Conservation (phyloP, 805 yeast species). For the Wickerhamiella domercqiae region DNA sequence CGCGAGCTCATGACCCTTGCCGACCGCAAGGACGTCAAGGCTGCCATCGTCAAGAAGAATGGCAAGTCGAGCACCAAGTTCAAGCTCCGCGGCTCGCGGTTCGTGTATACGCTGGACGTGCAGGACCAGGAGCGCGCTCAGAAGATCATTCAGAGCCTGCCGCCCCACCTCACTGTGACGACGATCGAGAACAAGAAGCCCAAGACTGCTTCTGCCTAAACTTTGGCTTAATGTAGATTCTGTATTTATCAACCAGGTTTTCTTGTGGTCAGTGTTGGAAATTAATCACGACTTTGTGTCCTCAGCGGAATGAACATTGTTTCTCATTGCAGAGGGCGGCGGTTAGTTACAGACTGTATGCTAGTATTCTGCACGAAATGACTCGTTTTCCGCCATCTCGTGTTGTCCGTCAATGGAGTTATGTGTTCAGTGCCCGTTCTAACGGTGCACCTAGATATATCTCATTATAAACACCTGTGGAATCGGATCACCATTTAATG, state of each 20-base stretch:
- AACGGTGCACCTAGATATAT: too few species aligned
- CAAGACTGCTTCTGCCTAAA: conserved; percentile 9
- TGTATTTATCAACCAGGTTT: background rate
- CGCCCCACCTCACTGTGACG: conserved; percentile 40
- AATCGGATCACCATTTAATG: too few species aligned
- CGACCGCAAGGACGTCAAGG: conserved; percentile 71
- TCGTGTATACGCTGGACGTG: conserved; percentile 90
- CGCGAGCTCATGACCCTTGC: conserved; percentile 91
- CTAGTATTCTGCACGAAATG: too few species aligned
- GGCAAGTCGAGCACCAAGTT: conserved; percentile 88
- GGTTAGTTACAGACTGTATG: too few species aligned
- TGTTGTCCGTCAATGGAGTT: too few species aligned
- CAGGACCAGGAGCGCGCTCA: conserved; percentile 93
- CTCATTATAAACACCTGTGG: too few species aligned
- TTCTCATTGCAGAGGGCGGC: too few species aligned
- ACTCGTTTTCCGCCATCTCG: too few species aligned
- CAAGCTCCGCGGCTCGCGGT: conserved; percentile 94
- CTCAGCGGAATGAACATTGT: too few species aligned
- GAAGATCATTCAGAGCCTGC: conserved; percentile 94
- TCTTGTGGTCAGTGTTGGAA: background rate
- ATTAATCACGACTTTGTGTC: too few species aligned
- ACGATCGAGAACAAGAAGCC: conserved; percentile 17
- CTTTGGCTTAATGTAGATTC: background rate
- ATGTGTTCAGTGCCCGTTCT: too few species aligned
- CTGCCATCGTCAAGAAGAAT: conserved; percentile 92